Evolutionary conservation across 352 stramenopile species (phyloP), one percentile per base, ranked within the genome.

Genomic region (Pelagophyceae sp.): DNA sequence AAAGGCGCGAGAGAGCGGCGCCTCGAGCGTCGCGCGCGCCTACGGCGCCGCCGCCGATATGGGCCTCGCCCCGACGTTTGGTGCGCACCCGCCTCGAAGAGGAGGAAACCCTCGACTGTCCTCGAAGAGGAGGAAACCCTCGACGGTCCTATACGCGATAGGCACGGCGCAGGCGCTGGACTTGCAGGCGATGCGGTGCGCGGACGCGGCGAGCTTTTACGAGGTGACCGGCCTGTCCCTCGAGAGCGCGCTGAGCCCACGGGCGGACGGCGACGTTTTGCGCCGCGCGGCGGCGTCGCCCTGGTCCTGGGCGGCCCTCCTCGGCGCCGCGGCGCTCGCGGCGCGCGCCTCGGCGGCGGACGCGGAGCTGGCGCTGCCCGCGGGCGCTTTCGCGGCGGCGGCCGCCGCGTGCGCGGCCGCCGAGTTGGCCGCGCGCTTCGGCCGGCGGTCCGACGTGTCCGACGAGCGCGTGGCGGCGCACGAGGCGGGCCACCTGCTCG

Each of bases 401-500:
- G 45, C 45, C 11, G 45, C 45, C 23, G 45, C 45, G 11, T 23
- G 11, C 11, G 45, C 45, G 45, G 45, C 23, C 23, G 45, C 11
- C 11, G 45, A 23, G 11, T 54, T 23, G 11, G 45, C 45, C 11
- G 45, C 45, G 45, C 11, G 11, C 11, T 23, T 54, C 23, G 11
- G 11, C 11, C 45, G 45, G 11, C 45, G 45, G 45, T 23, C 45
- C 11, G 45, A 54, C 11, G 45, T 54, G 11, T 54, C 45, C 23
- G 11, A 23, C 45, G 45, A 54, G 11, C 29, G 61, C 29, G 61
- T 71, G 3, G 61, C 31, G n/a, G 61, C 61, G 27, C 61, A 71
- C 61, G 61, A 71, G 61, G 61, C 61, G 61, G 61, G 61, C 33
- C 61, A 71, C 33, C 33, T 71, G 3, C 33, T 71, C 15, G 61